Conservation (phyloP, 768 basidiomycete genomes). For the Scleroderma citrinum region DNA sequence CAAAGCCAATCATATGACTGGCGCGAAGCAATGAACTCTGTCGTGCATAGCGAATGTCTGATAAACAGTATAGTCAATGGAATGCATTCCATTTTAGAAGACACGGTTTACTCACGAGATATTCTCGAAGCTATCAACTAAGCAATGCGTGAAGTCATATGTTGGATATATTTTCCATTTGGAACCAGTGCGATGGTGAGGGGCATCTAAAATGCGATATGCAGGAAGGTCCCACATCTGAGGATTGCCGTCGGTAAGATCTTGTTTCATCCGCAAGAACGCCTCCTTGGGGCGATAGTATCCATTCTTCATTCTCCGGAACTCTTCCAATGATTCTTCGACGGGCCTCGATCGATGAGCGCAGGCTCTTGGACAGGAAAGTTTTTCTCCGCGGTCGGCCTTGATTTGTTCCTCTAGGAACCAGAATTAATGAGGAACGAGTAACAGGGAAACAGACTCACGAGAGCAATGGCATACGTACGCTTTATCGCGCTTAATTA, state of each 20-base stretch:
- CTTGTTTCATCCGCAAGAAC: conserved; percentile 95
- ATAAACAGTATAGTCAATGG: not conserved
- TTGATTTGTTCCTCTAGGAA: conserved; percentile 85
- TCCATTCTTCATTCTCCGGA: conserved; percentile 89
- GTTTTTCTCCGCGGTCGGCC: conserved; percentile 78
- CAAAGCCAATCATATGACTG: conserved; percentile 99
- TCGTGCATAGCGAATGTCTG: conserved; percentile 95
- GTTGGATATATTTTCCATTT: conserved; percentile 98
- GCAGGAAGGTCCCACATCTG: conserved; percentile 99
- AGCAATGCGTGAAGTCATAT: conserved; percentile 97
- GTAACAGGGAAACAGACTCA: conserved; percentile 36
- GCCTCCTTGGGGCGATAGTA: conserved; percentile 89
- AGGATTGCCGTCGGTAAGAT: conserved; percentile 86
- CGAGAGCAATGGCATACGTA: conserved; percentile 97
- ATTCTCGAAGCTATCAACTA: conserved; percentile 98
- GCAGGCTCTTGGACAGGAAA: conserved; percentile 77
- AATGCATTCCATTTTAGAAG: not conserved
- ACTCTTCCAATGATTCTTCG: conserved; percentile 83
- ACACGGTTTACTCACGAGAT: conserved; percentile 70
- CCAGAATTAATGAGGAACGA: conserved; percentile 3
- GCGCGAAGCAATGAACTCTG: conserved; percentile 91
- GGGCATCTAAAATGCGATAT: conserved; percentile 85
- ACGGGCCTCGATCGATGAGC: conserved; percentile 81
- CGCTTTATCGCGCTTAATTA: conserved; percentile 86
- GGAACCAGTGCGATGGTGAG: conserved; percentile 89